Base-by-base conservation (phyloP, 1,284 basidiomycete species). In the Somion occarium region DNA sequence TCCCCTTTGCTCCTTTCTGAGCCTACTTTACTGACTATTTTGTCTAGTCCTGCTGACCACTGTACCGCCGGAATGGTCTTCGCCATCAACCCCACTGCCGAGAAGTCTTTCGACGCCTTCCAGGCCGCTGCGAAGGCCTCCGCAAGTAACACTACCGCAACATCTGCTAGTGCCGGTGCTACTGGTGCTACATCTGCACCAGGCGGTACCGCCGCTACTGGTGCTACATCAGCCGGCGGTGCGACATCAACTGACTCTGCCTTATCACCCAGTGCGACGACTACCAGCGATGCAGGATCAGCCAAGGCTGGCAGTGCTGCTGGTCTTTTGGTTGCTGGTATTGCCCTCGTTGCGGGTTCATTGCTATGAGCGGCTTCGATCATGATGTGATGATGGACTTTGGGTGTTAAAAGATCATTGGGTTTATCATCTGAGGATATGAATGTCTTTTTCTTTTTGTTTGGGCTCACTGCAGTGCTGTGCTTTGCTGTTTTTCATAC, bases 31-130 rank as follows among this genome's bases (percentile, higher is more conserved):
- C 27, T 22, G 38, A 39, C 22, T 5, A n/a, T 38, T 27, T 26
- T 44, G 20, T 46, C 13, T 20, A 46, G 25, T 34, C 44, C 42
- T 42, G 23, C 11, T 30, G 68, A 65, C 50, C 71, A 73, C 59
- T 73, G 71, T 48, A 48, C 55, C 38, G 12, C 52, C 11, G 71
- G 71, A 22, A 73, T 73, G 72, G 72, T 73, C 39, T 72, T 73
- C 57, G 68, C 72, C 48, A 59, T 72, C 13, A 73, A 73, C 64
- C 64, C 67, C 23, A 66, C 65, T 2, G 55, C 57, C 9, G 54
- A 55, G 9, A 66, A 64, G 59, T 55, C 59, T 5, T 69, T 64
- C 53, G 60, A 45, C 5, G 53, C 52, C 3, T 71, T 66, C 64
- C 62, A 76, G 70, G 62, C 68, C 2, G 60, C 60, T 23, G 75